Percentiles rank a stretch among this genome's conserved stretches.
phyloP scores from a whole-genome alignment of 2,329 filamentous ascomycete genomes.

The Cladophialophora immunda region DNA sequence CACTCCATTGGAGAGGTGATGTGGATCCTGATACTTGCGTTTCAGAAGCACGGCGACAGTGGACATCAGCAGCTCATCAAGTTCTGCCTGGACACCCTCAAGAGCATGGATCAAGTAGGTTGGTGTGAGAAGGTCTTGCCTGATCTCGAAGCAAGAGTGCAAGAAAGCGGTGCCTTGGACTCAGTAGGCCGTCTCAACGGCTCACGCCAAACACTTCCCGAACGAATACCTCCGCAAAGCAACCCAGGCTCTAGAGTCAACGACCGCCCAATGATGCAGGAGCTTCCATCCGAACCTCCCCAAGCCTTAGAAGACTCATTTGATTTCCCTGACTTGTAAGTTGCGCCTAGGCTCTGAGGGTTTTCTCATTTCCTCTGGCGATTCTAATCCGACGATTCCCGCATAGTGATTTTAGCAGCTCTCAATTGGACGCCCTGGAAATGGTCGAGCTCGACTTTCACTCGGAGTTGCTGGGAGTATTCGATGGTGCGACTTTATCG shows the following conservation, averaged over 20 bases:
- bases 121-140: background rate
- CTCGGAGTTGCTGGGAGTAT: background rate
- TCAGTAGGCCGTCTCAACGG: background rate
- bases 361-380: background rate
- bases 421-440: background rate
- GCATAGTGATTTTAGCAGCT: background rate
- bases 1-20: background rate
- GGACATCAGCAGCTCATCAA: background rate
- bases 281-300: background rate
- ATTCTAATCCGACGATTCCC: background rate
- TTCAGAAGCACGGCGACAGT: background rate
- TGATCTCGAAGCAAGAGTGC: background rate
- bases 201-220: background rate
- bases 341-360: background rate
- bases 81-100: background rate
- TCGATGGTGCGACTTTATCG: background rate
- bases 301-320: background rate
- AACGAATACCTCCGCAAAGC: background rate
- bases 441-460: background rate
- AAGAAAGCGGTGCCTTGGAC: background rate
- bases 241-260: background rate
- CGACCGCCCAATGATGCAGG: background rate
- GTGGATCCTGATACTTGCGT: background rate
- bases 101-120: background rate
- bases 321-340: background rate